Base-by-base conservation (phyloP, 1,284 basidiomycete genomes). In the Malassezia globosa region DNA sequence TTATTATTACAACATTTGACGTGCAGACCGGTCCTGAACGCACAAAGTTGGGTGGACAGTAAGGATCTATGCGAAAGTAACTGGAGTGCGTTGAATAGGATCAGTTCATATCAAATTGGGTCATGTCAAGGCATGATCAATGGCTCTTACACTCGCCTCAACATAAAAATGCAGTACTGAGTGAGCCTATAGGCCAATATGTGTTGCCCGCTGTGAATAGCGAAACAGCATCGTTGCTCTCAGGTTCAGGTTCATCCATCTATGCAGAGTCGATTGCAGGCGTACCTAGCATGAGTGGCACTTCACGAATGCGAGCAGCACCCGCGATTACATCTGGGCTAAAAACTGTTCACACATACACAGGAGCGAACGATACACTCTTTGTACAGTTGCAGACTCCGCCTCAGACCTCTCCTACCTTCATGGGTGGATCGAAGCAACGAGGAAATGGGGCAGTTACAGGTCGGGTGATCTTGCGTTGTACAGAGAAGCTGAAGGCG, bases 381-480 rank as follows among this genome's bases (percentile, higher is more conserved):
- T 24, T 33, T n/a, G 50, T 52, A n/a, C 35, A 46, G 50, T 40
- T 52, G 21, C 22, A 36, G 11, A 52, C 50, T 18, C 44, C 50
- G 13, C 64, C 64, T 0, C 64, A 64, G 43, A 55, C 56, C 16
- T 51, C 56, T 0, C 61, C 62, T 7, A 64, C 64, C 7, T 66
- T 59, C 45, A 63, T 64, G 62, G 62, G 64, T 3, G 64, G 61
- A 13, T 59, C 54, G 23, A 46, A 55, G 18, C 48, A 59, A 33
- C 46, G 64, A 14, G 62, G 60, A 13, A 53, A 55, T 43, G 64
- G 64, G 10, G 46, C 58, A 4, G n/a, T 66, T n/a, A 41, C 46
- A 7, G 64, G 64, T 18, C 46, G 35, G 5, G 49, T 64, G 21
- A 43, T 46, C 7, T 14, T 65, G 18, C 36, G 52, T 7, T 42